Percentiles rank a stretch among this genome's conserved stretches.
phyloP scores from a whole-genome alignment of 371 early-diverging fungal species.

The Mucor indicus region DNA sequence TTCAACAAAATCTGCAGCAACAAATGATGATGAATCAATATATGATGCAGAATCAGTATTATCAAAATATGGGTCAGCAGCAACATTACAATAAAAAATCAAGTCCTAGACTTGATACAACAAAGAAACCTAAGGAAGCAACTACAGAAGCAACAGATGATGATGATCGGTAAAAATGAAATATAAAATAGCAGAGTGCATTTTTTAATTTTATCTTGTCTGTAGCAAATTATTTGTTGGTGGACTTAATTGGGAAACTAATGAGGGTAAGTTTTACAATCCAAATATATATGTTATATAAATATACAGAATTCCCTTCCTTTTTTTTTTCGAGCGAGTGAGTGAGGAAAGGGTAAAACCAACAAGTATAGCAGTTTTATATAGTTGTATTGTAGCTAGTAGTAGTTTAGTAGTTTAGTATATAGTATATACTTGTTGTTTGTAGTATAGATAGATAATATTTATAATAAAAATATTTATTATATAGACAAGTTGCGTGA shows the following conservation, averaged over 20 bases:
- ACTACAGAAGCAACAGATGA: slow-evolving; percentile 6
- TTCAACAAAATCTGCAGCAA: slow-evolving; percentile 27
- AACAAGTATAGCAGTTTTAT: neutral
- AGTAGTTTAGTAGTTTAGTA: no score
- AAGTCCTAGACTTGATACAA: no score
- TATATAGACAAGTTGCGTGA: slow-evolving; percentile 63
- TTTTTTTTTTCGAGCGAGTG: neutral
- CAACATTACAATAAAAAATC: neutral
- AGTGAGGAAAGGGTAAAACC: neutral
- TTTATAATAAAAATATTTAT: slow-evolving; percentile 6
- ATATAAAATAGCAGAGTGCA: neutral
- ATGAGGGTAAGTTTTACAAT: slow-evolving; percentile 66
- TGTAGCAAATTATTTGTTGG: slow-evolving; percentile 87
- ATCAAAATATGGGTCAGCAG: slow-evolving; percentile 11
- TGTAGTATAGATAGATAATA: neutral
- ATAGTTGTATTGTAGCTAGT: neutral
- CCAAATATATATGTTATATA: neutral
- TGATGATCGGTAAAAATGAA: neutral
- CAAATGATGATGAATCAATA: slow-evolving; percentile 29
- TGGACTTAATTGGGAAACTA: slow-evolving; percentile 91
- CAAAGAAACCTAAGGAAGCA: slow-evolving; percentile 12
- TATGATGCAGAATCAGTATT: slow-evolving; percentile 32
- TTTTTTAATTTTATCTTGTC: neutral
- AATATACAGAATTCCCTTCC: neutral
- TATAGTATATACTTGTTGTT: neutral